These are phyloP conservation scores for Auricularia heimuer DNA, from an alignment of 768 basidiomycete genomes.

Conservation along the genomic window DNA sequence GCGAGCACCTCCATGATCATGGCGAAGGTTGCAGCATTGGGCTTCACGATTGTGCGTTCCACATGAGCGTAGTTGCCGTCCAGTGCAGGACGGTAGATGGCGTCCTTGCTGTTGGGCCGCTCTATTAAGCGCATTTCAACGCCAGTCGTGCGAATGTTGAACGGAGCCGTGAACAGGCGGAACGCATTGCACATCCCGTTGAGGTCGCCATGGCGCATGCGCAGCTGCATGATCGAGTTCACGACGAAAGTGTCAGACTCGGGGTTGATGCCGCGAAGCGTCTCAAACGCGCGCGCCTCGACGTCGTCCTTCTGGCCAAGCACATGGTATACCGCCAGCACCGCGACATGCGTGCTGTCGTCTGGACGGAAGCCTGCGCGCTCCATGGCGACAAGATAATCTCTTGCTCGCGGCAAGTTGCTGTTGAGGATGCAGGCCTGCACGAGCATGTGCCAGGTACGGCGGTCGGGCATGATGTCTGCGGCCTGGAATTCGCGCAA, in stretches of 20 bases:
- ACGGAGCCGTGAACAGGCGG: background rate
- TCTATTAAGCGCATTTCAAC: background rate
- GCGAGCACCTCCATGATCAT: constrained; percentile 51
- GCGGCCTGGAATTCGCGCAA: constrained; percentile 42
- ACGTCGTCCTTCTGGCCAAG: constrained; percentile 51
- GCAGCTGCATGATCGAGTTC: constrained; percentile 58
- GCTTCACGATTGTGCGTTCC: constrained; percentile 12
- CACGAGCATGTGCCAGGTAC: constrained; percentile 62
- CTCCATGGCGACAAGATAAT: constrained; percentile 46
- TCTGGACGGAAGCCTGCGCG: constrained; percentile 44
- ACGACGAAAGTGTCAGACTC: constrained; percentile 42
- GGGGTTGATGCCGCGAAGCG: constrained; percentile 32
- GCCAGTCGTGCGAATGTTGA: constrained; percentile 4
- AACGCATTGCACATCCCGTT: background rate
- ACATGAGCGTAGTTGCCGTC: constrained; percentile 5
- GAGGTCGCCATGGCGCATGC: constrained; percentile 22
- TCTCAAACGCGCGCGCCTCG: constrained; percentile 39
- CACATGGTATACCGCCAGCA: constrained; percentile 48
- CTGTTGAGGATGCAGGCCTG: constrained; percentile 60
- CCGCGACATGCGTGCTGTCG: constrained; percentile 47
- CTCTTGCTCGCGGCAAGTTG: constrained; percentile 47
- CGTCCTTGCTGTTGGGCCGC: background rate
- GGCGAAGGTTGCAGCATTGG: constrained; percentile 53
- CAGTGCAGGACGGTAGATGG: background rate
- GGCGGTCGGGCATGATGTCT: constrained; percentile 39